Conservation (phyloP, 768 basidiomycete genomes). For the Termitomyces titanicus region DNA sequence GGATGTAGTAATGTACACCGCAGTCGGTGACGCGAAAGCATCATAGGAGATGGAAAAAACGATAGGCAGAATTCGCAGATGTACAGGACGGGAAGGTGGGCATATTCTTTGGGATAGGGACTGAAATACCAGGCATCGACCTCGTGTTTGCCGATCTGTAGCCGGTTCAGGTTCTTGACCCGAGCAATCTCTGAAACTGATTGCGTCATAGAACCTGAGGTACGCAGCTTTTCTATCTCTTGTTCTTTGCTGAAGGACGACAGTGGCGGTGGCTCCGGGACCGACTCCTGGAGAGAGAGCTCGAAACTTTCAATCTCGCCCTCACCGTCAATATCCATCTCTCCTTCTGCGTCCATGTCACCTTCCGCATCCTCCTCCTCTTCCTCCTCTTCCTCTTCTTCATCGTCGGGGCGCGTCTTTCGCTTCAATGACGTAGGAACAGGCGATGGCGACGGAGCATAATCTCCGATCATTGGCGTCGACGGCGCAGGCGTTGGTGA, state of each 20-base stretch:
- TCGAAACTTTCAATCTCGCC: constrained; percentile 71
- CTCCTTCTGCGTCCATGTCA: constrained; percentile 62
- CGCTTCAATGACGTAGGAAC: constrained; percentile 58
- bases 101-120: constrained; percentile 97
- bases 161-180: constrained; percentile 95
- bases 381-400: constrained; percentile 63
- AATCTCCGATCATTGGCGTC: constrained; percentile 22
- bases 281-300: constrained; percentile 48
- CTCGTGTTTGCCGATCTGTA: constrained; percentile 95
- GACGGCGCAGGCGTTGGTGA: constrained; percentile 51
- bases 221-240: constrained; percentile 97
- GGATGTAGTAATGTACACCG: constrained; percentile 92
- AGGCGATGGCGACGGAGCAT: constrained; percentile 54
- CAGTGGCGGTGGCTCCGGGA: constrained; percentile 47
- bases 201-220: constrained; percentile 98
- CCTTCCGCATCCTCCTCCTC: constrained; percentile 51
- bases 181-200: constrained; percentile 96
- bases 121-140: constrained; percentile 99
- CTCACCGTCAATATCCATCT: constrained; percentile 75
- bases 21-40: constrained; percentile 86
- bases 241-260: constrained; percentile 91
- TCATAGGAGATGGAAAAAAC: constrained; percentile 87
- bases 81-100: constrained; percentile 91
- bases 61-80: constrained; percentile 98
- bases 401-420: constrained; percentile 62